Conservation (phyloP, 1,139 yeast genomes). For the Ogataea hybrid region DNA sequence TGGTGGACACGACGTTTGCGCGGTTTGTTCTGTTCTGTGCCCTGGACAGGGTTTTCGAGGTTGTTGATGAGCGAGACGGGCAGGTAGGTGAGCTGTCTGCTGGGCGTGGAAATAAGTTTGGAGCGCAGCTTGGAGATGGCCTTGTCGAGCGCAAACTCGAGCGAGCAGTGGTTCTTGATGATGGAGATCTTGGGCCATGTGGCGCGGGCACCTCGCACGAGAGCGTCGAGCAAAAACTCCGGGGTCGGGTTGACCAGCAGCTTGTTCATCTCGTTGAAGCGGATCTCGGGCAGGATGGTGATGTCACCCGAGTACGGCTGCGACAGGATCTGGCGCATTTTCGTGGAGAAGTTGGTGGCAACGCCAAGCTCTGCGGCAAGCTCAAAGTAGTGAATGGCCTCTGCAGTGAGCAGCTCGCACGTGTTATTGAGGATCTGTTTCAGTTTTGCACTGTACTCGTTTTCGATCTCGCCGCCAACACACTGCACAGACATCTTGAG, state of each 20-base stretch:
- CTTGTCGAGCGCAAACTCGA: constrained; percentile 82
- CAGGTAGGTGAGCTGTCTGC: constrained; percentile 9
- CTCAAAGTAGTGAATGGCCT: constrained; percentile 74
- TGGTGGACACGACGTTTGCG: constrained; percentile 11
- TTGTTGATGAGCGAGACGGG: constrained; percentile 17
- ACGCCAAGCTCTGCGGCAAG: constrained; percentile 74
- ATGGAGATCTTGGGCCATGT: constrained; percentile 91
- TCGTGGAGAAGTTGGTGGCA: constrained; percentile 68
- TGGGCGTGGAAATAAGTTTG: constrained; percentile 45
- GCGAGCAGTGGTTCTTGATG: constrained; percentile 83
- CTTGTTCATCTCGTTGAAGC: constrained; percentile 55
- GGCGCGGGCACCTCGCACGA: constrained; percentile 82
- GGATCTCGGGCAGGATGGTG: constrained; percentile 80
- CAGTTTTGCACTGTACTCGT: constrained; percentile 53
- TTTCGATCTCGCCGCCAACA: constrained; percentile 69
- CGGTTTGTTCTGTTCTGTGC: not conserved
- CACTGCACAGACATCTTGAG: constrained; percentile 64
- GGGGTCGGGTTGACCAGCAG: constrained; percentile 79
- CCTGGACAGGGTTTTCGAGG: not conserved
- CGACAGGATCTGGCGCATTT: constrained; percentile 68
- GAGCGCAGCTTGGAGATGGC: constrained; percentile 71
- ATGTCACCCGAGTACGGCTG: constrained; percentile 94
- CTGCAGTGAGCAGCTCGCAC: constrained; percentile 64
- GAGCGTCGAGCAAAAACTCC: constrained; percentile 66
- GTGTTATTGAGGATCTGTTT: constrained; percentile 53